These are phyloP conservation scores for Cyberlindnera maritima DNA, from an alignment of 805 yeast genomes.

Conservation along the genomic window DNA sequence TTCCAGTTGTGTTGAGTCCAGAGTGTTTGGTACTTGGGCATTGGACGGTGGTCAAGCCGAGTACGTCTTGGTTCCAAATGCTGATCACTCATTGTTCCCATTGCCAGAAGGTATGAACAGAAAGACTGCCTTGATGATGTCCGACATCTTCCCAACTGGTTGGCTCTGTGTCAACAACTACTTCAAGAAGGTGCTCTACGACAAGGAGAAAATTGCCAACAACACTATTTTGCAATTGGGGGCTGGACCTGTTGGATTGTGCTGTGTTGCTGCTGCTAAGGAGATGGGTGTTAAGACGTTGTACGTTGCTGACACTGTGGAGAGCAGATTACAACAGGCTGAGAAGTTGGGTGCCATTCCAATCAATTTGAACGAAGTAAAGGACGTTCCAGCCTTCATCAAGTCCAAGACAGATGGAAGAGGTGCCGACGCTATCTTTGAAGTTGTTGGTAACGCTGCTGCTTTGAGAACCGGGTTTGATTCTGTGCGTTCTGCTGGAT, in stretches of 20 bases:
- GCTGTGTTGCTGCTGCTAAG: constrained; percentile 65
- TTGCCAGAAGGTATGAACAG: constrained; percentile 41
- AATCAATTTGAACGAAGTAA: constrained; percentile 37
- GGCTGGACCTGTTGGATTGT: constrained; percentile 72
- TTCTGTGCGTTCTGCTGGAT: constrained; percentile 54
- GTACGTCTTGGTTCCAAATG: constrained; percentile 56
- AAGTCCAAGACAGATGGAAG: constrained; percentile 37
- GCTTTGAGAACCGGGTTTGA: constrained; percentile 53
- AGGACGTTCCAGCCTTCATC: constrained; percentile 35
- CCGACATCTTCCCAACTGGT: constrained; percentile 65
- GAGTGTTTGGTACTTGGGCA: constrained; percentile 56
- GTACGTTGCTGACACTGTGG: constrained; percentile 63
- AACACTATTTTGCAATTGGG: constrained; percentile 51
- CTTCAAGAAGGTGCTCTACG: constrained; percentile 35
- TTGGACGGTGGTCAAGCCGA: constrained; percentile 65
- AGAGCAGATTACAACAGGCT: constrained; percentile 62
- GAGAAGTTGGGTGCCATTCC: constrained; percentile 49
- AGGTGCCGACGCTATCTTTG: constrained; percentile 61
- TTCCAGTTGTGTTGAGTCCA: constrained; percentile 52
- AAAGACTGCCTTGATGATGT: constrained; percentile 51
- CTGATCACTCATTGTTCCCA: constrained; percentile 46
- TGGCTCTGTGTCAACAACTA: constrained; percentile 55
- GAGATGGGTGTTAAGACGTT: constrained; percentile 69
- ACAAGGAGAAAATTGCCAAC: constrained; percentile 33
- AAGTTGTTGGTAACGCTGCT: constrained; percentile 53